These are phyloP conservation scores for Calonectria crousiana DNA, from an alignment of 2,329 filamentous ascomycete species.

Conservation along the genomic window DNA sequence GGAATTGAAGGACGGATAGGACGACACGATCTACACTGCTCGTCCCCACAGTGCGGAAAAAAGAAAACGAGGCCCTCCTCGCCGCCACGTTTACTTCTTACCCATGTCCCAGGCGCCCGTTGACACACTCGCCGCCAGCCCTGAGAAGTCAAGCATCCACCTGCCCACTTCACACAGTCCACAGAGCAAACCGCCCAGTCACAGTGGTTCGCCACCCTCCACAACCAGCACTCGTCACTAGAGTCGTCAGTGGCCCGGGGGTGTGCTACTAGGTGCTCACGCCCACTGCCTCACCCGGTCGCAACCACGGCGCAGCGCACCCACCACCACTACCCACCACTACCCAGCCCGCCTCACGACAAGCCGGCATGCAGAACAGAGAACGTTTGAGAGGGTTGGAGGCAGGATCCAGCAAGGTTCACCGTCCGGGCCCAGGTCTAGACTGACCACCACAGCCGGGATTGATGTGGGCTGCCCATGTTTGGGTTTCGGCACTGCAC, in stretches of 20 bases:
- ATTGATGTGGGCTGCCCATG: slow-evolving; percentile 22
- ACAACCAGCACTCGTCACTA: slow-evolving; percentile 20
- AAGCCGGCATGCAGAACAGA: slow-evolving; percentile 16
- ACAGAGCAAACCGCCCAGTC: slow-evolving; percentile 39
- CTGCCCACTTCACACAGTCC: slow-evolving; percentile 21
- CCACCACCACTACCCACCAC: slow-evolving; percentile 20
- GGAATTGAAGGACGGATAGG: background rate
- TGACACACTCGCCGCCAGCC: slow-evolving; percentile 32
- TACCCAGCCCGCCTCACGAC: slow-evolving; percentile 28
- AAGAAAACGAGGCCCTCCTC: slow-evolving; percentile 22
- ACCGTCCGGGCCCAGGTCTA: slow-evolving; percentile 15
- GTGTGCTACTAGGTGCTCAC: slow-evolving; percentile 38
- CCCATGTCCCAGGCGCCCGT: slow-evolving; percentile 37
- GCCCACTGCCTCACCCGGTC: slow-evolving; percentile 39
- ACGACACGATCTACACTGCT: slow-evolving; percentile 13
- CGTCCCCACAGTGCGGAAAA: slow-evolving; percentile 34
- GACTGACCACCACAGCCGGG: slow-evolving; percentile 15
- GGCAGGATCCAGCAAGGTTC: slow-evolving; percentile 34
- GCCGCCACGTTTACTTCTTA: slow-evolving; percentile 44
- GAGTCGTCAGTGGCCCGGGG: slow-evolving; percentile 29
- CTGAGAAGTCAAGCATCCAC: slow-evolving; percentile 24
- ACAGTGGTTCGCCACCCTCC: slow-evolving; percentile 40
- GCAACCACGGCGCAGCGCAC: slow-evolving; percentile 17
- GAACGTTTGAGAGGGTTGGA: slow-evolving; percentile 21
- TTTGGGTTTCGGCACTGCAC: slow-evolving; percentile 22